Evolutionary conservation across 1,284 basidiomycete species (phyloP).

Genomic region (Cutaneotrichosporon arboriforme): DNA sequence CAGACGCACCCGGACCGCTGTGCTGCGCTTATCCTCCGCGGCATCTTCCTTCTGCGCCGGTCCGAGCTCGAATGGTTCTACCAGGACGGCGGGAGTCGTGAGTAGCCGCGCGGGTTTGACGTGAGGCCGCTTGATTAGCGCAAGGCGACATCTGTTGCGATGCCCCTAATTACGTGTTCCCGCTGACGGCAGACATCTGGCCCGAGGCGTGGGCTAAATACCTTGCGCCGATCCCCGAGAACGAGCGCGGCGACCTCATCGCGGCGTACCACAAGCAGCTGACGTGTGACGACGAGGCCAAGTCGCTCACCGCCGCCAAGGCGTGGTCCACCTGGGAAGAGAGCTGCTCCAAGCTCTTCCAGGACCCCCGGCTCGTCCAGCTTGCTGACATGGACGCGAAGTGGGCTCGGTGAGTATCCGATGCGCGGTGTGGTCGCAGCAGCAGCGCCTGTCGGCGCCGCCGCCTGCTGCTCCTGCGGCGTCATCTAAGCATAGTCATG

Average conservation of each 20-base stretch:
- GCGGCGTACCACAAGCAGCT: constrained; percentile 70
- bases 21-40: constrained; percentile 72
- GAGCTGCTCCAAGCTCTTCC: constrained; percentile 66
- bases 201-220: constrained; percentile 87
- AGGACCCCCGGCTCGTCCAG: constrained; percentile 65
- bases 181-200: constrained; percentile 54
- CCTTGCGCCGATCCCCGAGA: constrained; percentile 69
- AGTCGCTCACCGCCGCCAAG: constrained; percentile 61
- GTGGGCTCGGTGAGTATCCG: constrained; percentile 63
- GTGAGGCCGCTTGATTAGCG: too few species aligned
- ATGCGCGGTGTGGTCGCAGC: too few species aligned
- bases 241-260: constrained; percentile 72
- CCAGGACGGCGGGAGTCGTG: constrained; percentile 53
- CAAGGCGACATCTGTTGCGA: too few species aligned
- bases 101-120: constrained; percentile 10
- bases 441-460: too few species aligned
- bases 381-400: constrained; percentile 61
- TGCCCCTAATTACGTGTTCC: background rate
- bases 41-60: constrained; percentile 81
- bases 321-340: constrained; percentile 81
- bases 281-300: constrained; percentile 63
- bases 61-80: constrained; percentile 90
- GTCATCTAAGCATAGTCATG: background rate
- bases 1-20: constrained; percentile 79
- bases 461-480: too few species aligned